Evolutionary conservation across 305 asterid species (phyloP).

Genomic region (Stenogyne calaminthoides): DNA sequence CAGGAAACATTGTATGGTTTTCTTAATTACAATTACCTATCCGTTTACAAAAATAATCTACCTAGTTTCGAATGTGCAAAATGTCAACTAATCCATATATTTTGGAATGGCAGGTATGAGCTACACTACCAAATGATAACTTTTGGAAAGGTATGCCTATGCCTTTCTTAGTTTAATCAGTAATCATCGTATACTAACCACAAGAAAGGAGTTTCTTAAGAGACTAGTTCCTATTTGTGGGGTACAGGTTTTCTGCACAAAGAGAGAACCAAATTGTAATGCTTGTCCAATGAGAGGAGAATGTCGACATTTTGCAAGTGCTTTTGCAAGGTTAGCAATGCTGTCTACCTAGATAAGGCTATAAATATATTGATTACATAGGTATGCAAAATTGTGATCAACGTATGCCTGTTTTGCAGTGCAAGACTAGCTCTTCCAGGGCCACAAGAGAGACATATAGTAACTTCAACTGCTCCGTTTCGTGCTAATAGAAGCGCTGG

Average conservation of each 20-base stretch:
- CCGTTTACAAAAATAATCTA: conserved; percentile 23
- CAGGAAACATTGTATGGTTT: conserved; percentile 75
- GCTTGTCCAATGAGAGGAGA: conserved; percentile 95
- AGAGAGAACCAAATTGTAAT: conserved; percentile 91
- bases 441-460: conserved; percentile 64
- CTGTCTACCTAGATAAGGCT: conserved; percentile 18
- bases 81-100: conserved; percentile 36
- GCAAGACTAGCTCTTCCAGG: conserved; percentile 88
- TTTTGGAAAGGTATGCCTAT: conserved; percentile 96
- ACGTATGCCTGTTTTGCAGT: conserved; percentile 46
- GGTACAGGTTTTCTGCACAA: conserved; percentile 95
- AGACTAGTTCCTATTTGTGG: conserved; percentile 11
- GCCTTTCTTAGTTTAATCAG: conserved; percentile 8
- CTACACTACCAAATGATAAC: conserved; percentile 98
- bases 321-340: conserved; percentile 82
- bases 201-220: conserved; percentile 21
- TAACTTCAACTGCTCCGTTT: conserved; percentile 43
- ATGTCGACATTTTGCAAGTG: conserved; percentile 97
- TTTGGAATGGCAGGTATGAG: conserved; percentile 73
- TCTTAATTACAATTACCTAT: conserved; percentile 19
- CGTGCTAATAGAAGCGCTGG: conserved; percentile 37
- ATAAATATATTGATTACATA: neutral
- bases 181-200: conserved; percentile 9
- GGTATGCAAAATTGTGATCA: conserved; percentile 32
- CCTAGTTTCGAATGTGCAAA: conserved; percentile 23